These are phyloP conservation scores for Vaccinium macrocarpon DNA, from an alignment of 148 eudicot species.

Conservation along the genomic window DNA sequence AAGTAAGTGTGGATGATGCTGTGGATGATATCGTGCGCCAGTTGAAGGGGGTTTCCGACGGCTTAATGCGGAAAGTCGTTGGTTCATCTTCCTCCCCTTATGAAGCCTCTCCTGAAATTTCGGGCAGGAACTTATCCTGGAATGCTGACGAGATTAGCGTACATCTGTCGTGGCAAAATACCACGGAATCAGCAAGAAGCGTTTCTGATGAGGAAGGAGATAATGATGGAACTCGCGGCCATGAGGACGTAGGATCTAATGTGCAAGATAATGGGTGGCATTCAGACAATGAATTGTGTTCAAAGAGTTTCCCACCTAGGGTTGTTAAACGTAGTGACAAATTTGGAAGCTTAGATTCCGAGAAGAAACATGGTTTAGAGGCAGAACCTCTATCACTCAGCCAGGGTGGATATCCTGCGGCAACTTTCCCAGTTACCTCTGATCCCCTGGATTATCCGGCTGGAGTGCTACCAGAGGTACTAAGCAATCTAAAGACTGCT, in stretches of 20 bases:
- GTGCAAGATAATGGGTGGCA: constrained; percentile 59
- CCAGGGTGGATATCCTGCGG: constrained; percentile 26
- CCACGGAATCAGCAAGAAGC: constrained; percentile 51
- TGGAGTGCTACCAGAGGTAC: constrained; percentile 93
- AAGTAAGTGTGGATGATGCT: constrained; percentile 96
- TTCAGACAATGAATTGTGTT: constrained; percentile 72
- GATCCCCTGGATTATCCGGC: constrained; percentile 53
- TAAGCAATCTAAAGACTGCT: constrained; percentile 4
- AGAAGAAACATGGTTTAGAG: constrained; percentile 29
- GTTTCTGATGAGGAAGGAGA: constrained; percentile 75
- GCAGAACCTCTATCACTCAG: constrained; percentile 28
- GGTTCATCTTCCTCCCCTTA: constrained; percentile 51
- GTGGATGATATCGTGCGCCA: constrained; percentile 96
- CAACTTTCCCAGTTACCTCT: constrained; percentile 38
- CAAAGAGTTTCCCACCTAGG: constrained; percentile 61
- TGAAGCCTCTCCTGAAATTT: constrained; percentile 35
- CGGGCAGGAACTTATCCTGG: constrained; percentile 53
- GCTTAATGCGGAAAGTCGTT: constrained; percentile 67
- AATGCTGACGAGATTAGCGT: constrained; percentile 44
- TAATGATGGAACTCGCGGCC: constrained; percentile 41
- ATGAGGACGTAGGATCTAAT: constrained; percentile 37
- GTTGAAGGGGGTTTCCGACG: constrained; percentile 94
- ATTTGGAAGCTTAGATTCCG: constrained; percentile 31
- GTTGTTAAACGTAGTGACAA: constrained; percentile 37
- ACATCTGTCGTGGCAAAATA: constrained; percentile 43